A percentile compares a stretch with the other conserved stretches of the same genome.
phyloP scores from a whole-genome alignment of 305 asterid species.

The Solanum chacoense region DNA sequence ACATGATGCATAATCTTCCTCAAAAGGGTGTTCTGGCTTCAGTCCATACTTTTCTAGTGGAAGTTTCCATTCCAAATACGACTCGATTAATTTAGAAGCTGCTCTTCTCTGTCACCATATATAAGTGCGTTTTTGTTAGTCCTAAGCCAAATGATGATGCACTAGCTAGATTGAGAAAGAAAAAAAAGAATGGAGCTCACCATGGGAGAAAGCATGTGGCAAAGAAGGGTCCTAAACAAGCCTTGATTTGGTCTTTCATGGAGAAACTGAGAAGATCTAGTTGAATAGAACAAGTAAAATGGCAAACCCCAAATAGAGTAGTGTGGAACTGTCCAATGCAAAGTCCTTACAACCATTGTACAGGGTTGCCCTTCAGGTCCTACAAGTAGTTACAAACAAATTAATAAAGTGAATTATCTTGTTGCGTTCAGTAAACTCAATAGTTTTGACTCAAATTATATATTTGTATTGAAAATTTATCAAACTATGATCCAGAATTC shows the following conservation, averaged over 20 bases:
- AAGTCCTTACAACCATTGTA: conserved; percentile 68
- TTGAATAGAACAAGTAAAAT: conserved; percentile 78
- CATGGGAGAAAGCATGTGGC: conserved; percentile 57
- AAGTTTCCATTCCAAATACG: conserved; percentile 72
- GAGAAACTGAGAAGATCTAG: conserved; percentile 72
- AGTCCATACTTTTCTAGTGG: conserved; percentile 69
- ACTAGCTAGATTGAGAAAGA: not conserved
- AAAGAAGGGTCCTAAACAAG: conserved; percentile 38
- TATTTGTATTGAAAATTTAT: not conserved
- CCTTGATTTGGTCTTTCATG: conserved; percentile 83
- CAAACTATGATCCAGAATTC: not conserved
- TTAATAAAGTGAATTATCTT: not conserved
- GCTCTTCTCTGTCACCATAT: conserved; percentile 34
- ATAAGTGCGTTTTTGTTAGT: not conserved
- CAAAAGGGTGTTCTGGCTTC: conserved; percentile 83
- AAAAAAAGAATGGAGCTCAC: conserved; percentile 15
- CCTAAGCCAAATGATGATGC: not conserved
- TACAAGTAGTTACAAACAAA: not conserved
- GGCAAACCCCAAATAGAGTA: conserved; percentile 90
- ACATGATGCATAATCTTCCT: conserved; percentile 84
- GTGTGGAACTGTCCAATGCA: conserved; percentile 89
- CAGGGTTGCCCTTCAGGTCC: conserved; percentile 68
- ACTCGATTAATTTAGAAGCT: conserved; percentile 51
- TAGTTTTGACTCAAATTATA: not conserved
- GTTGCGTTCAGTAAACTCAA: not conserved